Conservation (phyloP, 2,329 filamentous ascomycete species). For the Penicillium digitatum region DNA sequence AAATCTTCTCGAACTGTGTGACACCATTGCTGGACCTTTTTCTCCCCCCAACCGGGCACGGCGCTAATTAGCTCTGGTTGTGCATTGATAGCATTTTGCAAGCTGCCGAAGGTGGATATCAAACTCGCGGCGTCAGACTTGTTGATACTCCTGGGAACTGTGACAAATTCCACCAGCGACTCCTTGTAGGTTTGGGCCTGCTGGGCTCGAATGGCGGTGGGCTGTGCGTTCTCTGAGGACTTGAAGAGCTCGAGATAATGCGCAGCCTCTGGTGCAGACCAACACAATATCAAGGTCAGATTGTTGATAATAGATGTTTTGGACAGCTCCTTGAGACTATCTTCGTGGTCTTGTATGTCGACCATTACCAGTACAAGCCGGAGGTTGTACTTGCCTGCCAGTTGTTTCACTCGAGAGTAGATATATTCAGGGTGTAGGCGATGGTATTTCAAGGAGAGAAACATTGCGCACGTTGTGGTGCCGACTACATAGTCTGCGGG, state of each 20-base stretch:
- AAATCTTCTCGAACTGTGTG: conserved; percentile 81
- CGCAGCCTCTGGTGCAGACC: conserved; percentile 89
- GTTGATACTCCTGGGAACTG: conserved; percentile 82
- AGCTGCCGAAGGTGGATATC: conserved; percentile 85
- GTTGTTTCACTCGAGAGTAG: conserved; percentile 80
- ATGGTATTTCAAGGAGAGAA: conserved; percentile 94
- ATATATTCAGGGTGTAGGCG: conserved; percentile 97
- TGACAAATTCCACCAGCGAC: conserved; percentile 86
- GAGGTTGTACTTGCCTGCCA: conserved; percentile 81
- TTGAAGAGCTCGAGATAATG: conserved; percentile 95
- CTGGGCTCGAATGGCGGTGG: conserved; percentile 75
- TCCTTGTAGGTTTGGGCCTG: conserved; percentile 82
- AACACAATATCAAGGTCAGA: conserved; percentile 85
- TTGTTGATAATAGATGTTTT: conserved; percentile 93
- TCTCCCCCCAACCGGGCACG: conserved; percentile 91
- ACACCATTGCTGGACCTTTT: conserved; percentile 86
- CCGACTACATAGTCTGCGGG: conserved; percentile 89
- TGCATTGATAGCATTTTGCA: conserved; percentile 83
- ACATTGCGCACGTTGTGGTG: conserved; percentile 81
- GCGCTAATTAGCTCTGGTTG: conserved; percentile 77
- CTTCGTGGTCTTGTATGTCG: conserved; percentile 92
- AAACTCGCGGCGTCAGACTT: conserved; percentile 90
- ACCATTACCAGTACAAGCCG: conserved; percentile 86
- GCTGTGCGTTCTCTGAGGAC: conserved; percentile 82
- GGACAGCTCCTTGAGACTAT: conserved; percentile 79